Conservation (phyloP, 257 asterid species). For the Cordia subcordata region DNA sequence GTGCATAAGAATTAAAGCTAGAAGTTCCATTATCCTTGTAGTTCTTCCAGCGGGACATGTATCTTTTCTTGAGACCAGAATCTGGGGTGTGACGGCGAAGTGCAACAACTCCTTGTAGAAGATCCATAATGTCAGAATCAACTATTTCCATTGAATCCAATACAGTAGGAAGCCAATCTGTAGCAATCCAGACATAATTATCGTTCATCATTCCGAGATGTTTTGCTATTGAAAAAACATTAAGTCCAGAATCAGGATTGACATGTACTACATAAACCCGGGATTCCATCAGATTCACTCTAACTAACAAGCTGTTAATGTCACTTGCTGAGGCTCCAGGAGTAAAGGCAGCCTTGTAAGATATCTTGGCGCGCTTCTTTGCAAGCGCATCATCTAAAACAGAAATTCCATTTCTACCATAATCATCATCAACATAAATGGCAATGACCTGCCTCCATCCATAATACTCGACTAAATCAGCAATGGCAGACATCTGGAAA, state of each 20-base stretch:
- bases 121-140: constrained; percentile 40
- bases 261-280: constrained; percentile 65
- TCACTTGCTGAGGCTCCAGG: constrained; percentile 46
- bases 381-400: constrained; percentile 55
- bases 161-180: constrained; percentile 68
- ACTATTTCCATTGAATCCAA: constrained; percentile 40
- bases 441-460: constrained; percentile 68
- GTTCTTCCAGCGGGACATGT: constrained; percentile 40
- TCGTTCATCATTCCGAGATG: constrained; percentile 53
- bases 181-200: constrained; percentile 68
- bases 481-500: constrained; percentile 67
- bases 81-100: constrained; percentile 57
- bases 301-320: constrained; percentile 36
- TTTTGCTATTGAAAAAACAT: constrained; percentile 44
- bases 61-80: constrained; percentile 41
- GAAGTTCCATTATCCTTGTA: constrained; percentile 23
- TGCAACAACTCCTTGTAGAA: constrained; percentile 59
- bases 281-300: constrained; percentile 52
- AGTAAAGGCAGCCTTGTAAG: constrained; percentile 58
- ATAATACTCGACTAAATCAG: constrained; percentile 46
- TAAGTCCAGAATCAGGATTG: constrained; percentile 66
- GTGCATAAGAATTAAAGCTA: constrained; percentile 53
- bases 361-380: constrained; percentile 48
- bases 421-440: constrained; percentile 62
- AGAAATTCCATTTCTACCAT: constrained; percentile 69